A percentile compares a stretch with the other conserved stretches of the same genome.
phyloP scores from a whole-genome alignment of 2,329 filamentous ascomycete species.

The Fusarium goolgardi region DNA sequence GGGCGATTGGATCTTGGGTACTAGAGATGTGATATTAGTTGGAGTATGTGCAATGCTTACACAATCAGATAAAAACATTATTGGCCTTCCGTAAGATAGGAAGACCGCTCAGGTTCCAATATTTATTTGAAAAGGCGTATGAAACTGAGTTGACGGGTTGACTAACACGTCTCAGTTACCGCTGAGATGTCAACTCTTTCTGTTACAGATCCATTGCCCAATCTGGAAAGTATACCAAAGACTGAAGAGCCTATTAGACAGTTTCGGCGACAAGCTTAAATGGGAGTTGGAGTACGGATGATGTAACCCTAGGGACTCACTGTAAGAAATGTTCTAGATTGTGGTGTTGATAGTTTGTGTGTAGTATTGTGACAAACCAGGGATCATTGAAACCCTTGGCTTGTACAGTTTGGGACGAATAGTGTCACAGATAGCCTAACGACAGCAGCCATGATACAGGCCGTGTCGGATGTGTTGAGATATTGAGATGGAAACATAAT shows the following conservation, averaged over 20 bases:
- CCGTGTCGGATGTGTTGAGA: constrained; percentile 16
- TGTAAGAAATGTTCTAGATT: not conserved
- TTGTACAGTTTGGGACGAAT: constrained; percentile 26
- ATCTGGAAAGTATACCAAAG: constrained; percentile 30
- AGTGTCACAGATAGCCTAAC: constrained; percentile 32
- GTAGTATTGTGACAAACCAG: constrained; percentile 16
- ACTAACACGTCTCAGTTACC: constrained; percentile 39
- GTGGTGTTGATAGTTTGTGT: constrained; percentile 1
- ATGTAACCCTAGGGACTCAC: constrained; percentile 5
- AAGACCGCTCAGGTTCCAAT: constrained; percentile 1
- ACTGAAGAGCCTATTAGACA: constrained; percentile 24
- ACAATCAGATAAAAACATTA: constrained; percentile 14
- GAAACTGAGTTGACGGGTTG: constrained; percentile 22
- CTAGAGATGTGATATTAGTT: not conserved
- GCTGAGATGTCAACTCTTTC: constrained; percentile 31
- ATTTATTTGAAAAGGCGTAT: constrained; percentile 2
- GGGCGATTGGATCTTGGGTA: constrained; percentile 4
- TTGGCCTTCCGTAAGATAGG: not conserved
- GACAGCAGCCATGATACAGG: constrained; percentile 28
- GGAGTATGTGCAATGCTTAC: not conserved
- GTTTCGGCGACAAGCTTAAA: constrained; percentile 15
- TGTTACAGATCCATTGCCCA: constrained; percentile 31
- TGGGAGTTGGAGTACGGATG: not conserved
- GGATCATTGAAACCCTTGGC: constrained; percentile 38
- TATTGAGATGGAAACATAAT: constrained; percentile 5